phyloP scores from a whole-genome alignment of 2,329 filamentous ascomycete genomes.

The Pseudogymnoascus sp. region DNA sequence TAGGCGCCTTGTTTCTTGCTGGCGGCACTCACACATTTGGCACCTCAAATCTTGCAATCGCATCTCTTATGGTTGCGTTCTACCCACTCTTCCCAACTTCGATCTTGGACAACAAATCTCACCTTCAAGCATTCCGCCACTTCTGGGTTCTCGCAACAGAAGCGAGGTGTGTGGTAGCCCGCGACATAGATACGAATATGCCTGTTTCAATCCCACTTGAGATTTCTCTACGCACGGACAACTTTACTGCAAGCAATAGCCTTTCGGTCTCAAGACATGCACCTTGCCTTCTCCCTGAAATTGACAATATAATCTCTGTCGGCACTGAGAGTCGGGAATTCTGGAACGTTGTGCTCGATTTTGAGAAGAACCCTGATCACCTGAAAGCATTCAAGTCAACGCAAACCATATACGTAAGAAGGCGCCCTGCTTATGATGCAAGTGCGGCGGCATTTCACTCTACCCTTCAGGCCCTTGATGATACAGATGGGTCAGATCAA shows the following conservation, averaged over 20 bases:
- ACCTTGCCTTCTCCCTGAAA: constrained; percentile 37
- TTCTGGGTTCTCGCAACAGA: constrained; percentile 95
- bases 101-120: constrained; percentile 88
- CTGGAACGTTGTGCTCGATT: constrained; percentile 62
- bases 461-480: constrained; percentile 55
- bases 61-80: constrained; percentile 79
- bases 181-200: constrained; percentile 76
- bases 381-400: constrained; percentile 48
- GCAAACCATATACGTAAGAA: constrained; percentile 56
- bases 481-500: constrained; percentile 40
- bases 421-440: constrained; percentile 48
- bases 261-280: constrained; percentile 23
- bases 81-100: constrained; percentile 87
- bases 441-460: constrained; percentile 51
- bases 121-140: constrained; percentile 92
- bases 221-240: constrained; percentile 35
- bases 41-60: constrained; percentile 78
- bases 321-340: constrained; percentile 47
- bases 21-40: constrained; percentile 90
- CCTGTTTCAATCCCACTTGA: constrained; percentile 67
- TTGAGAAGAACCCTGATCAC: constrained; percentile 48
- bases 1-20: constrained; percentile 83
- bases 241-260: neutral
- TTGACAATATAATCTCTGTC: constrained; percentile 40
- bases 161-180: constrained; percentile 76